These are phyloP conservation scores for Monilinia fructigena DNA, from an alignment of 2,329 filamentous ascomycete genomes.

Conservation along the genomic window DNA sequence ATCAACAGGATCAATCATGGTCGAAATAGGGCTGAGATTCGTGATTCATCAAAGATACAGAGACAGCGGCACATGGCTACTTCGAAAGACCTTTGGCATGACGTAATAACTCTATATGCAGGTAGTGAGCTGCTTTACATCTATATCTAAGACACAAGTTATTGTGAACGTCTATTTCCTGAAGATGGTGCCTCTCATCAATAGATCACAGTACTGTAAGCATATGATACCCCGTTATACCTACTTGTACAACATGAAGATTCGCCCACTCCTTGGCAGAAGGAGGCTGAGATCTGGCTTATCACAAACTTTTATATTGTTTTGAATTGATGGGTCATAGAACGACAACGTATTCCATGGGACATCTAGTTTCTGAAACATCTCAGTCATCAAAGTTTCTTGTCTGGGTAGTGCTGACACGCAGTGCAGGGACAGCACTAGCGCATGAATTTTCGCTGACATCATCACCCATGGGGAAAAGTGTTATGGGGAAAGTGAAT, in stretches of 20 bases:
- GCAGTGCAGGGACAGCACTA: constrained; percentile 10
- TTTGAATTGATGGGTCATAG: neutral
- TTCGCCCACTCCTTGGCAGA: constrained; percentile 12
- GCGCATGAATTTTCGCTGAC: constrained; percentile 13
- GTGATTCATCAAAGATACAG: neutral
- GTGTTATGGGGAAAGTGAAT: neutral
- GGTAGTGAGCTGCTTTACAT: neutral
- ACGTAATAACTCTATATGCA: neutral
- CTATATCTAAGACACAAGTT: neutral
- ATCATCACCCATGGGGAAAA: constrained; percentile 7
- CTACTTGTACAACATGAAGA: neutral
- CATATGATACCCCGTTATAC: neutral
- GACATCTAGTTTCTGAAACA: constrained; percentile 6
- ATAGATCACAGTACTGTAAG: neutral
- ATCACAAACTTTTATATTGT: neutral
- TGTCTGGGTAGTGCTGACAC: constrained; percentile 12
- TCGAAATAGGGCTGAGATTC: constrained; percentile 1
- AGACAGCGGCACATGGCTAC: neutral
- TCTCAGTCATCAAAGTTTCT: neutral
- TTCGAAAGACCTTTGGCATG: neutral
- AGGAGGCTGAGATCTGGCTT: constrained; percentile 4
- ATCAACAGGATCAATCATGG: constrained; percentile 7
- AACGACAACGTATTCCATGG: neutral
- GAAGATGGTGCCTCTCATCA: neutral
- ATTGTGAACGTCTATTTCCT: neutral